Evolutionary conservation across 2,329 filamentous ascomycete genomes (phyloP).

Genomic region (Balansia obtecta): DNA sequence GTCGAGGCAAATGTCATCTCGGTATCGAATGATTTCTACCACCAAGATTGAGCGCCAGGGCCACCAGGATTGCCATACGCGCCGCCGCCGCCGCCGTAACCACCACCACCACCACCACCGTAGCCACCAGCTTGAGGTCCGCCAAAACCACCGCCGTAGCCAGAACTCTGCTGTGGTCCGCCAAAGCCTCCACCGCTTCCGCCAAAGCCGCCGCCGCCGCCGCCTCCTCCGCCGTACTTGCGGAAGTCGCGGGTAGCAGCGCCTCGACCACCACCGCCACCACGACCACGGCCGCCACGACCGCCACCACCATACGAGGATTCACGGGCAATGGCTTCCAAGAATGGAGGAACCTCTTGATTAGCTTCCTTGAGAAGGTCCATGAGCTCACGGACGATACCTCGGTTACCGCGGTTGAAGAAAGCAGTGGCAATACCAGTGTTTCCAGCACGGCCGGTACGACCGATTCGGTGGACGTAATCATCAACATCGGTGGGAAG

Average conservation of each 20-base stretch:
- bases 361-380: constrained; percentile 99
- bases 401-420: constrained; percentile 99
- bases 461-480: constrained; percentile 98
- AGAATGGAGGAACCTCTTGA: constrained; percentile 86
- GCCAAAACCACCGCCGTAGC: constrained; percentile 25
- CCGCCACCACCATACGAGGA: constrained; percentile 69
- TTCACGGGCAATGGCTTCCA: constrained; percentile 95
- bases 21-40: constrained; percentile 31
- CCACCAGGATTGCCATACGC: constrained; percentile 58
- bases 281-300: constrained; percentile 39
- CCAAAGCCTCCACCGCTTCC: constrained; percentile 25
- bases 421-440: constrained; percentile 97
- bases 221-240: constrained; percentile 51
- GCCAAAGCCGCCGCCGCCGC: constrained; percentile 27
- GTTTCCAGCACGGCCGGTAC: constrained; percentile 98
- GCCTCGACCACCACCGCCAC: constrained; percentile 55
- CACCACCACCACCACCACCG: constrained; percentile 27
- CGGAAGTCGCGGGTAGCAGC: constrained; percentile 79
- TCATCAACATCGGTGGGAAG: constrained; percentile 98
- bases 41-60: constrained; percentile 51
- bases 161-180: constrained; percentile 18
- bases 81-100: constrained; percentile 32
- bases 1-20: constrained; percentile 3
- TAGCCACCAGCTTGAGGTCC: constrained; percentile 25
- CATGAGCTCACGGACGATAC: constrained; percentile 89